A percentile compares a stretch with the other conserved stretches of the same genome.
These are phyloP conservation scores for Eimeria praecox DNA, from an alignment of 169 alveolate species.

Conservation along the genomic window DNA sequence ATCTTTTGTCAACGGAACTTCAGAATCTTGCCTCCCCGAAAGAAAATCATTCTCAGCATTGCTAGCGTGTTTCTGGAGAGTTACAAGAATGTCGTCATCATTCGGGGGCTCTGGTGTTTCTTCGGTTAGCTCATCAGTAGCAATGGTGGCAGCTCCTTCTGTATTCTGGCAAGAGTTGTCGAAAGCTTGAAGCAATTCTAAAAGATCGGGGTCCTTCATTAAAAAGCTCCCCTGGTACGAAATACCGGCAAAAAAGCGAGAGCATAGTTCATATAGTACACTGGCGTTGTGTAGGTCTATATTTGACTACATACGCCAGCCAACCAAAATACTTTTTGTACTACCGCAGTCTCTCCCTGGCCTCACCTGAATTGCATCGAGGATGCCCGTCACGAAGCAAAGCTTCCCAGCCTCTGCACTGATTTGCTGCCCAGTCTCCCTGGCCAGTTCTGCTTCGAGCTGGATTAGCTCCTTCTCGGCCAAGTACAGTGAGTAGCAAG, in stretches of 20 bases:
- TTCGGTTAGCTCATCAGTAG: constrained; percentile 42
- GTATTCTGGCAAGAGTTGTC: constrained; percentile 75
- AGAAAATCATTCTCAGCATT: background rate
- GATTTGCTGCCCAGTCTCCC: constrained; percentile 77
- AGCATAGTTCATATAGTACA: background rate
- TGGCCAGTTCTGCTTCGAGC: constrained; percentile 80
- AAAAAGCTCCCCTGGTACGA: constrained; percentile 68
- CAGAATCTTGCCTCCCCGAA: constrained; percentile 19
- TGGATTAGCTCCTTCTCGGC: constrained; percentile 82
- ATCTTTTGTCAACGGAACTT: constrained; percentile 22
- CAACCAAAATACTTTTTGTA: background rate
- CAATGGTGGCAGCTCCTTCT: background rate
- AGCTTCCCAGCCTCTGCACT: constrained; percentile 54
- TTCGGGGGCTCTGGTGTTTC: background rate
- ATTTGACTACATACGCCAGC: background rate
- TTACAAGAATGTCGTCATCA: constrained; percentile 36
- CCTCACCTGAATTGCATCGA: constrained; percentile 79
- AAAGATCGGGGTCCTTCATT: constrained; percentile 76
- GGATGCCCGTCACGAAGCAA: constrained; percentile 75
- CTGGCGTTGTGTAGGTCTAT: background rate
- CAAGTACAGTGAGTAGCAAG: constrained; percentile 79
- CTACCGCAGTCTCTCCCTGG: background rate
- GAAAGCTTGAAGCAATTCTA: constrained; percentile 77
- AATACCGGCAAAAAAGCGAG: background rate
- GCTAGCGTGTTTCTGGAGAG: constrained; percentile 14